Conservation (phyloP, 2,329 filamentous ascomycete species). For the Colletotrichum paranaense region DNA sequence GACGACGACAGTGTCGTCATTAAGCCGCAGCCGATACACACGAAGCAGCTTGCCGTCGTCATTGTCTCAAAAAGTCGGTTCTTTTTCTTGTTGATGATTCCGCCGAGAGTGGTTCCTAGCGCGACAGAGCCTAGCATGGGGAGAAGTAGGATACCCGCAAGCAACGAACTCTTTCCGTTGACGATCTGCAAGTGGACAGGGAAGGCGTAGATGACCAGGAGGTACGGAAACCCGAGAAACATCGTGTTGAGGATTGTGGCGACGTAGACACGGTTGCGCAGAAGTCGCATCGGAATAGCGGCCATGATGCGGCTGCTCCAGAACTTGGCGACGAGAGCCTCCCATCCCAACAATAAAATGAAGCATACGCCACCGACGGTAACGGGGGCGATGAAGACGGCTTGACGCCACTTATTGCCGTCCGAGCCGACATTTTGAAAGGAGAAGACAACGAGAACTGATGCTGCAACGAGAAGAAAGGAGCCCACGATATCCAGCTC, state of each 20-base stretch:
- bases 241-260: constrained; percentile 56
- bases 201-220: constrained; percentile 60
- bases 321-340: constrained; percentile 43
- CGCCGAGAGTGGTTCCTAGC: constrained; percentile 55
- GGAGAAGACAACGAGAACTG: constrained; percentile 67
- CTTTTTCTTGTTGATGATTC: constrained; percentile 53
- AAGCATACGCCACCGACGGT: constrained; percentile 49
- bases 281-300: constrained; percentile 60
- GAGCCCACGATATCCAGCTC: constrained; percentile 66
- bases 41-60: constrained; percentile 52
- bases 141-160: constrained; percentile 62
- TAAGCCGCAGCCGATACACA: constrained; percentile 59
- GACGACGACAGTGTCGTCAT: constrained; percentile 49
- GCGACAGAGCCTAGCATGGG: constrained; percentile 64
- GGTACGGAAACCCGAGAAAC: constrained; percentile 62
- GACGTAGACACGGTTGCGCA: constrained; percentile 59
- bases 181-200: constrained; percentile 63
- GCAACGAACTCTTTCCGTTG: constrained; percentile 56
- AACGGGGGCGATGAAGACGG: constrained; percentile 56
- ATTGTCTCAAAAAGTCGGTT: constrained; percentile 58
- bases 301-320: constrained; percentile 49
- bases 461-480: constrained; percentile 62
- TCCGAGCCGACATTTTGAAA: constrained; percentile 63
- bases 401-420: constrained; percentile 52
- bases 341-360: constrained; percentile 54